phyloP scores from a whole-genome alignment of 768 basidiomycete genomes.

The Pleurotus ostreatus region DNA sequence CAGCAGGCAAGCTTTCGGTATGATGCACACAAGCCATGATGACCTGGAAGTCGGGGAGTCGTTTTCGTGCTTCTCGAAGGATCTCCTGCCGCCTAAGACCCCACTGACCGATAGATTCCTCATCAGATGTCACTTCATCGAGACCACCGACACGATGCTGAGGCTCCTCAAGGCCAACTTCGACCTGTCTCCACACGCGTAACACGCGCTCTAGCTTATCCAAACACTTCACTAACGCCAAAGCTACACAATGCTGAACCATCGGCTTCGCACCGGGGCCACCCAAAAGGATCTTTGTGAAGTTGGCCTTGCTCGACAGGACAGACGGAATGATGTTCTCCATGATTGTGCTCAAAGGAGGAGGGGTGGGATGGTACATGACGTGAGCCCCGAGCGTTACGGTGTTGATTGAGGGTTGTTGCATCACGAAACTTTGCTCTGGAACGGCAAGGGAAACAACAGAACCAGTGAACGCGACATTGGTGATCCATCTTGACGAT shows the following conservation, averaged over 20 bases:
- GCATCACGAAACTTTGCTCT: slow-evolving; percentile 52
- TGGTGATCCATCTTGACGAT: slow-evolving; percentile 88
- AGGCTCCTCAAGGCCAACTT: slow-evolving; percentile 49
- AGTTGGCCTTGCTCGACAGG: slow-evolving; percentile 59
- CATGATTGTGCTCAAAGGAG: slow-evolving; percentile 64
- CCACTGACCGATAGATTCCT: slow-evolving; percentile 70
- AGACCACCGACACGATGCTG: neutral
- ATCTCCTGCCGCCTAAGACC: slow-evolving; percentile 57
- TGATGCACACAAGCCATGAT: slow-evolving; percentile 79
- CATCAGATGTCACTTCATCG: slow-evolving; percentile 11
- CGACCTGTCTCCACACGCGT: slow-evolving; percentile 43
- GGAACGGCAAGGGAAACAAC: slow-evolving; percentile 80
- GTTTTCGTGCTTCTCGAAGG: slow-evolving; percentile 67
- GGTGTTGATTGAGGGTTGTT: slow-evolving; percentile 14
- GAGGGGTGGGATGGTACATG: slow-evolving; percentile 64
- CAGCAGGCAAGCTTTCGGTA: slow-evolving; percentile 14
- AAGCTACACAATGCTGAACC: slow-evolving; percentile 82
- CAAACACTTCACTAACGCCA: slow-evolving; percentile 73
- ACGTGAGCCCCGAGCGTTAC: slow-evolving; percentile 21
- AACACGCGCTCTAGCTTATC: slow-evolving; percentile 63
- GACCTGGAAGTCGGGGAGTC: slow-evolving; percentile 86
- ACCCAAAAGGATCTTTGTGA: slow-evolving; percentile 81
- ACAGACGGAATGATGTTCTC: slow-evolving; percentile 76
- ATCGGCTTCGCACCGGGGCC: slow-evolving; percentile 43
- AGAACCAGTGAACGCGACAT: slow-evolving; percentile 76